phyloP scores from a whole-genome alignment of 345 rosid genomes.

The Linum trigynum region DNA sequence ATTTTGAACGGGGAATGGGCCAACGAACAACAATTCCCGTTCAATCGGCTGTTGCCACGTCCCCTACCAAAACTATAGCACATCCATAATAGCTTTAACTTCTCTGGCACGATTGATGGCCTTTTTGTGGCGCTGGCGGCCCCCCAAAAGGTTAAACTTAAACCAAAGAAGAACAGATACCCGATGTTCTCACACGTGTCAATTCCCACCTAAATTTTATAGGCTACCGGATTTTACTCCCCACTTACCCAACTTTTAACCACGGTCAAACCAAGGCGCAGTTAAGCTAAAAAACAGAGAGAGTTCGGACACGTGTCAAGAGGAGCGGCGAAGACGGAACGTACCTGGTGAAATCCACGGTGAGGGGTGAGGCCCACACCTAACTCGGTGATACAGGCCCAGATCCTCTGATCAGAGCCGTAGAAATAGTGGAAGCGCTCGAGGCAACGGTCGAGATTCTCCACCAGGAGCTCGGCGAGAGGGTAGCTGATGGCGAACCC shows the following conservation, averaged over 20 bases:
- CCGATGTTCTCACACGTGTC: neutral
- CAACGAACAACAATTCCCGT: too few species aligned
- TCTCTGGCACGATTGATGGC: too few species aligned
- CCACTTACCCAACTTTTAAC: too few species aligned
- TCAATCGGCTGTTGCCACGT: too few species aligned
- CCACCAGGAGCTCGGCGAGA: conserved; percentile 45
- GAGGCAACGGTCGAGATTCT: conserved; percentile 56
- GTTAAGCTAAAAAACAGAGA: neutral
- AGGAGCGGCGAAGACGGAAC: neutral
- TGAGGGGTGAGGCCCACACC: conserved; percentile 62
- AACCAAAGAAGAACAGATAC: neutral
- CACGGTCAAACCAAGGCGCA: too few species aligned
- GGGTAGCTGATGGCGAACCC: conserved; percentile 77
- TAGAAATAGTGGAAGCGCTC: conserved; percentile 51
- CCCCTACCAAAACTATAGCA: too few species aligned
- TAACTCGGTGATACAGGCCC: conserved; percentile 62
- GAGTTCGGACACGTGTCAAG: conserved; percentile 15
- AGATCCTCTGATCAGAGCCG: conserved; percentile 81
- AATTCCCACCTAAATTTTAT: neutral
- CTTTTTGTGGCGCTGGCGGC: too few species aligned
- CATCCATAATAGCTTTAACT: too few species aligned
- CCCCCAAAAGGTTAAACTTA: too few species aligned
- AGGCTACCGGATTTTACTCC: too few species aligned
- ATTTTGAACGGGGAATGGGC: too few species aligned
- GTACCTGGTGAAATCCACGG: conserved; percentile 85